Base-by-base conservation (phyloP, 2,329 filamentous ascomycete genomes). In the Fusarium nanum region DNA sequence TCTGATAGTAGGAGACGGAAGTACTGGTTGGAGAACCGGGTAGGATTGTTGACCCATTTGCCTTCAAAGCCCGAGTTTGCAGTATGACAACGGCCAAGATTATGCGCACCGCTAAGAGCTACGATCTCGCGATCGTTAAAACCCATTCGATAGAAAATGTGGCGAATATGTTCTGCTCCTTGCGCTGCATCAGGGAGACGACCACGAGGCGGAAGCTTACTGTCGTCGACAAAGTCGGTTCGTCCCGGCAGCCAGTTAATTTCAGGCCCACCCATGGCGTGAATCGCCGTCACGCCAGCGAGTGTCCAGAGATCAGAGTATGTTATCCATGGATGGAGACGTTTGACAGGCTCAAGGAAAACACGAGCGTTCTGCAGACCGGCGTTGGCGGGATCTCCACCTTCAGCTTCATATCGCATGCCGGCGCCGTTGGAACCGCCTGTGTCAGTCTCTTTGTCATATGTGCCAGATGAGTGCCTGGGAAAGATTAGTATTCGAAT, bases 371-470 rank as follows among this genome's bases (percentile, higher is more conserved):
- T 59, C 18, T 60, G 57, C 4, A 60, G 57, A 14, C 57, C 57
- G 3, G 57, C 57, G 25, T 60, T 60, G 32, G 57, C 57, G 7
- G 57, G 57, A 28, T 60, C 57, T 11, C 57, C 57, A 9, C 57
- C 57, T 37, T 60, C 57, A 11, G 57, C 57, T 32, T 60, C 57
- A 7, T 60, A 60, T 16, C 57, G 54, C 57, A 60, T 60, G 11
- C 57, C 57, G 12, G 57, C 57, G 1, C 57, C 57, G 4, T 60
- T 60, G 23, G 57, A 60, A 8, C 57, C 57, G 5, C 57, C 57
- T 1, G 57, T 60, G 2, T 60, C 57, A 6, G 57, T 59, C 16
- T 7, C 32, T 18, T 40, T 22, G 54, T 60, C 57, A 34, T 60
- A 60, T 27, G 57, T 60, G 27, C 57, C 57, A 3, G 57, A 60